Conservation (phyloP, 140 eudicot genomes). For the Stevia rebaudiana region DNA sequence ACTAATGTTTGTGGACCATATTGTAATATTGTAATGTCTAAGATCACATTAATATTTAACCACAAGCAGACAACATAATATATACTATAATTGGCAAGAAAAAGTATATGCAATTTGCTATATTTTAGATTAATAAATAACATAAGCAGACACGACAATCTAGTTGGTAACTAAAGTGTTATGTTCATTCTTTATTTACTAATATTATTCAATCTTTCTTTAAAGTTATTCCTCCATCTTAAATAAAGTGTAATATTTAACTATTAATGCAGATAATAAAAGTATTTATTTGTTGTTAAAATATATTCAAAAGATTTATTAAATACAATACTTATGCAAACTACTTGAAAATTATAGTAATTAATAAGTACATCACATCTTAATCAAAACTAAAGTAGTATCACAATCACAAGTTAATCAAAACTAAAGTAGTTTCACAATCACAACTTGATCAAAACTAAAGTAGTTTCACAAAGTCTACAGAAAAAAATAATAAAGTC, state of each 20-base stretch:
- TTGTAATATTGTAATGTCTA: no score
- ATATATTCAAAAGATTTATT: no score
- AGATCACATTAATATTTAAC: background rate
- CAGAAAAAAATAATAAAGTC: background rate
- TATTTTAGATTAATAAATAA: no score
- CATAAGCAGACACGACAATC: background rate
- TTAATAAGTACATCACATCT: no score
- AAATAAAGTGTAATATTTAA: background rate
- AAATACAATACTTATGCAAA: no score
- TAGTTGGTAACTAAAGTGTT: background rate
- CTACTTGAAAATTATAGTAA: no score
- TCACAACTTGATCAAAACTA: no score
- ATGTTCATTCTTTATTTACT: background rate
- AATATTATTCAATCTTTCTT: background rate
- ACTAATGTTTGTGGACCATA: no score
- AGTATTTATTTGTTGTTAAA: background rate
- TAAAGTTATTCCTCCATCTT: background rate
- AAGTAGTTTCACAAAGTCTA: background rate
- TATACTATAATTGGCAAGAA: background rate
- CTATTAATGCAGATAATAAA: background rate
- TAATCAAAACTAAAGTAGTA: background rate
- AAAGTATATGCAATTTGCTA: background rate
- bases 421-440: background rate
- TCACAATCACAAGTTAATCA: no score
- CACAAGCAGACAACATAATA: background rate